Evolutionary conservation across 768 basidiomycete genomes (phyloP).

Genomic region (Trametopsis cervina): DNA sequence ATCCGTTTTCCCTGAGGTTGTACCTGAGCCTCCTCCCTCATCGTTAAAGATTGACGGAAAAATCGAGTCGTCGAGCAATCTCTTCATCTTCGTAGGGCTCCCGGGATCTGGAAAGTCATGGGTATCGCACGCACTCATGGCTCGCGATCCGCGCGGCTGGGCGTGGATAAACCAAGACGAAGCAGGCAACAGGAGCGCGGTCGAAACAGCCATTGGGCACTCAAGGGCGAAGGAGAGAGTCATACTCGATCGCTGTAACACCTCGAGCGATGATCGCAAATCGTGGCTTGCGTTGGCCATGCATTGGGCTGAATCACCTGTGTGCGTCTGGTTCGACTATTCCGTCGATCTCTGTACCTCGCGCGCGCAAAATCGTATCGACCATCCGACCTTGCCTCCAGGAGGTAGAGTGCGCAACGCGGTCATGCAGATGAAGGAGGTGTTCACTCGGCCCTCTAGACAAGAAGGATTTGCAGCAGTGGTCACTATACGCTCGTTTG

Average conservation of each 20-base stretch:
- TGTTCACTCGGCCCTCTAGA: conserved; percentile 37
- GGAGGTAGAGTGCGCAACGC: conserved; percentile 49
- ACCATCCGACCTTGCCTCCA: conserved; percentile 55
- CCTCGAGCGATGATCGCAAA: conserved; percentile 38
- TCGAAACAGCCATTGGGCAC: conserved; percentile 45
- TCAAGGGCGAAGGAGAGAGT: conserved; percentile 29
- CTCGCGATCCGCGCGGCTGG: conserved; percentile 39
- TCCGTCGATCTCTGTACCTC: conserved; percentile 39
- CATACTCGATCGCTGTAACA: conserved; percentile 54
- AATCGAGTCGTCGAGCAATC: conserved; percentile 29
- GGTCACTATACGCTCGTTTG: conserved; percentile 41
- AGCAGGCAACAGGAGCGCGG: conserved; percentile 38
- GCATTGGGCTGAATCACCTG: conserved; percentile 37
- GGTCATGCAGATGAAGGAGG: conserved; percentile 44
- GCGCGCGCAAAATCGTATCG: conserved; percentile 47
- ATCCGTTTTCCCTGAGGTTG: conserved; percentile 40
- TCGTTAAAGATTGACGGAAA: conserved; percentile 37
- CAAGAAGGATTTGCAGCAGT: conserved; percentile 50
- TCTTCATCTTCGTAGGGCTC: conserved; percentile 52
- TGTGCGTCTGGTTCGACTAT: conserved; percentile 54
- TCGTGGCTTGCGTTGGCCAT: conserved; percentile 46
- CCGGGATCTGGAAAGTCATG: conserved; percentile 59
- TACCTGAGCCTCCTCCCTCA: conserved; percentile 44
- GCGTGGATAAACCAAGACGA: conserved; percentile 51
- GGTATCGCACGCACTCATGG: conserved; percentile 40